A percentile compares a stretch with the other conserved stretches of the same genome.
These are phyloP conservation scores for Aspergillus ostianus DNA, from an alignment of 495 filamentous ascomycete species.

Conservation along the genomic window DNA sequence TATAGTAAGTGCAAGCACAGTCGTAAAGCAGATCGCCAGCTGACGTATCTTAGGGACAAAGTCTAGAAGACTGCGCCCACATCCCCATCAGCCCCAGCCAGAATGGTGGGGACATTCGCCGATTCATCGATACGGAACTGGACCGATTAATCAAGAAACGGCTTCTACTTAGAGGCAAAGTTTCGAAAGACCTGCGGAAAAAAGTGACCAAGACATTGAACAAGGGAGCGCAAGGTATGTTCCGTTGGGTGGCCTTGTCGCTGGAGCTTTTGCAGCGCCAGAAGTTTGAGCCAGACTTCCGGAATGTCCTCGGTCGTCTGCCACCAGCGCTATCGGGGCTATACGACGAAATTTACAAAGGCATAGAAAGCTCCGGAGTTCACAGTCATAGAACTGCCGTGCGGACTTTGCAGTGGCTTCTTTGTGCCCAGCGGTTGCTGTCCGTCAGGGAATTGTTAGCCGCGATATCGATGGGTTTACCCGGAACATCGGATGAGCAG, in stretches of 20 bases:
- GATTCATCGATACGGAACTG: background rate
- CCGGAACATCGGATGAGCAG: background rate
- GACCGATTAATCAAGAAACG: background rate
- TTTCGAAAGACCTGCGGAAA: background rate
- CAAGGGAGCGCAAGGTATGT: background rate
- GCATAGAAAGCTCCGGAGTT: background rate
- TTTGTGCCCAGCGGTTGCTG: background rate
- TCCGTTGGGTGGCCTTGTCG: background rate
- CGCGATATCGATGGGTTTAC: background rate
- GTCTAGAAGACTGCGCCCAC: background rate
- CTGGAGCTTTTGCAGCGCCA: background rate
- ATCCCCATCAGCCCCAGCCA: background rate
- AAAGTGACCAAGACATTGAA: background rate
- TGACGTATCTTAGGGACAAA: background rate
- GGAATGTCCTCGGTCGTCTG: background rate
- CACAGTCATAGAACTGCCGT: background rate
- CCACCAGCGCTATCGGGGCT: background rate
- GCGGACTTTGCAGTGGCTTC: background rate
- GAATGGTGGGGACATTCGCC: background rate
- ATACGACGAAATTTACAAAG: background rate
- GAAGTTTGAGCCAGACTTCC: background rate
- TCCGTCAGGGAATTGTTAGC: background rate
- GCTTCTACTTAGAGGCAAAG: background rate
- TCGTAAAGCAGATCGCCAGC: background rate
- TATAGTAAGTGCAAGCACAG: background rate